Base-by-base conservation (phyloP, 2,329 filamentous ascomycete species). In the Apiospora rasikravindrae region DNA sequence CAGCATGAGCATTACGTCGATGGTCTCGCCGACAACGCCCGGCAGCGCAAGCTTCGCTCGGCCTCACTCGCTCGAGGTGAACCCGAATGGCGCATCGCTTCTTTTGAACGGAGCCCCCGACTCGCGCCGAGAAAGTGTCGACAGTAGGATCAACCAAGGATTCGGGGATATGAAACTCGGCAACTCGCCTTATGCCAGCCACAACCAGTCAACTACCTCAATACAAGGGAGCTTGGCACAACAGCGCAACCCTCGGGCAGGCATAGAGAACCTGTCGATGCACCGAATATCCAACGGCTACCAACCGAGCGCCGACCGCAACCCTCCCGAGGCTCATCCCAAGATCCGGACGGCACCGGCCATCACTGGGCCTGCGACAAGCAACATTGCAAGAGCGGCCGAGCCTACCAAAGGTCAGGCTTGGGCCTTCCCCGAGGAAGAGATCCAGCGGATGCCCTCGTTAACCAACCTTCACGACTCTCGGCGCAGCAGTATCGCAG, bases 351-450 rank as follows among this genome's bases (percentile, higher is more conserved):
- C 91, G 2, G 93, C 93, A 3, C 93, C 93, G 6, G 90, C 92
- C 11, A 96, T 96, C 77, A 94, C 92, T 37, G 92, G 93, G 75
- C 92, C 85, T 74, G 92, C 86, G 75, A 91, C 84, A 70, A 88
- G 86, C 82, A 89, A 84, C 78, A 93, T 87, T 84, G 92, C 89
- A 78, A 91, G 85, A 76, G 93, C 93, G 51, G 91, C 92, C 42
- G 92, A 94, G 80, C 93, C 93, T 6, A 95, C 92, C 14, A 94
- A 94, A 81, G 93, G 93, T 79, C 93, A 93, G 80, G 92, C 93
- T 5, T 96, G 93, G 93, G 93, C 93, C 75, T 95, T 95, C 76
- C 93, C 93, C 1, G 93, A 94, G 78, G 90, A 92, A 70, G 89
- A 91, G 70, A 90, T 92, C 3, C 86, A 88, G 72, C 83, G 87